Percentiles rank a stretch among this genome's conserved stretches.
phyloP scores from a whole-genome alignment of 2,329 filamentous ascomycete species.

The Rosellinia necatrix region DNA sequence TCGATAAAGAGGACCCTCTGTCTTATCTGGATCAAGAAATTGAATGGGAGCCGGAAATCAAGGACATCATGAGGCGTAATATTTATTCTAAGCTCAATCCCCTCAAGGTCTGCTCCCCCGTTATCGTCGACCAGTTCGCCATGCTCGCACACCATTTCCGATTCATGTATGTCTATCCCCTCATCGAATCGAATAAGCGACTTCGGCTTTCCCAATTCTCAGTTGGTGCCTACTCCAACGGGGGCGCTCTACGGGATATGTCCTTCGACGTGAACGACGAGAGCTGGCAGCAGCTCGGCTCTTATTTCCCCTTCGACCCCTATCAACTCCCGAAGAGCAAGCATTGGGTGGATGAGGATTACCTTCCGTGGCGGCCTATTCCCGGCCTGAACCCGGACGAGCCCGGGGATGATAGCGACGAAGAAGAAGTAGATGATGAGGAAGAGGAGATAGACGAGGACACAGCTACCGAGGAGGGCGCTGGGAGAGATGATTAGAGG shows the following conservation, averaged over 20 bases:
- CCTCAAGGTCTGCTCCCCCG: constrained; percentile 88
- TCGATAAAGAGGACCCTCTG: constrained; percentile 65
- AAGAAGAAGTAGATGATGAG: constrained; percentile 54
- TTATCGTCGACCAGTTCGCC: constrained; percentile 90
- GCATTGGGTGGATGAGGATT: constrained; percentile 84
- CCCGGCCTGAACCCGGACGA: constrained; percentile 66
- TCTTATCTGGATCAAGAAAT: constrained; percentile 73
- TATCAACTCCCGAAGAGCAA: constrained; percentile 89
- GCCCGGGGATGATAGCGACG: constrained; percentile 59
- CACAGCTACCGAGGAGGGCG: constrained; percentile 56
- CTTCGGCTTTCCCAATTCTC: constrained; percentile 76
- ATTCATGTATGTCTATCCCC: constrained; percentile 86
- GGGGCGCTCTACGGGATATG: constrained; percentile 59
- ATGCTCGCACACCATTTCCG: constrained; percentile 82
- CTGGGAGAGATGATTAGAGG: constrained; percentile 46
- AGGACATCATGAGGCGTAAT: constrained; percentile 73
- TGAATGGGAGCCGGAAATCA: constrained; percentile 75
- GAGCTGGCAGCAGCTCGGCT: constrained; percentile 82
- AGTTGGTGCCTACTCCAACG: constrained; percentile 59
- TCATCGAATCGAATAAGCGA: constrained; percentile 91
- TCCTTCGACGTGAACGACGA: constrained; percentile 66
- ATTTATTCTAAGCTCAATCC: constrained; percentile 92
- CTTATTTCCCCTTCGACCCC: constrained; percentile 97
- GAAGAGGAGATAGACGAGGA: constrained; percentile 54
- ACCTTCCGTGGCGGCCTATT: constrained; percentile 78